phyloP scores from a whole-genome alignment of 306 rosid genomes.

The Castanopsis chinensis region DNA sequence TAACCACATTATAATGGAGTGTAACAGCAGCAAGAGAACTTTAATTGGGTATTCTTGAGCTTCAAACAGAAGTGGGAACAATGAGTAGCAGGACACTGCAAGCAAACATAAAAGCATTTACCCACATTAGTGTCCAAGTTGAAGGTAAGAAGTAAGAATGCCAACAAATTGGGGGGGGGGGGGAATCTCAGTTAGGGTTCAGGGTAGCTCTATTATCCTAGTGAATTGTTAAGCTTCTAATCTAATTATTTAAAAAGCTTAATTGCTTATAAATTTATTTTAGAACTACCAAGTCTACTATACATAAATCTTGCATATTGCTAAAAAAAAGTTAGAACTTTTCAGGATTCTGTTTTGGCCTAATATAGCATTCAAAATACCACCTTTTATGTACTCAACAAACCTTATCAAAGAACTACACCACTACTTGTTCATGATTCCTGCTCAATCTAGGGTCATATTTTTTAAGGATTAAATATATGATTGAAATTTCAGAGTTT shows the following conservation, averaged over 20 bases:
- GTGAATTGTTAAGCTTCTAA: not conserved
- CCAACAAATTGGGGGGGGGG: not conserved
- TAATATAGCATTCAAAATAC: not conserved
- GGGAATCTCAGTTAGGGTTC: not conserved
- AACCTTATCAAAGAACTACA: not conserved
- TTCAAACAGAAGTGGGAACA: slow-evolving; percentile 77
- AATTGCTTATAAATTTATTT: not conserved
- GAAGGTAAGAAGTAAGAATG: not conserved
- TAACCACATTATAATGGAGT: slow-evolving; percentile 66
- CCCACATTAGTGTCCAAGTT: not conserved
- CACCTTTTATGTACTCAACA: not conserved
- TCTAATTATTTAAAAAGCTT: not conserved
- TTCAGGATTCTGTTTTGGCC: not conserved
- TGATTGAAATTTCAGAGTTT: not conserved
- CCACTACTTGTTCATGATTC: not conserved
- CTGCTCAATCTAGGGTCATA: not conserved
- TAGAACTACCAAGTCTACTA: not conserved
- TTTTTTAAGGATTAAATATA: not conserved
- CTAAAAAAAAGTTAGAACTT: not conserved
- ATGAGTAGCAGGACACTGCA: slow-evolving; percentile 86
- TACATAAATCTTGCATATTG: not conserved
- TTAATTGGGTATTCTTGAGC: slow-evolving; percentile 85
- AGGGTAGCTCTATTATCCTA: not conserved
- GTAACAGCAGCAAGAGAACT: slow-evolving; percentile 61
- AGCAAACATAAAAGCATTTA: not conserved